Evolutionary conservation across 192 early-diverging fungal species (phyloP).

Genomic region (Coemansia sp.): DNA sequence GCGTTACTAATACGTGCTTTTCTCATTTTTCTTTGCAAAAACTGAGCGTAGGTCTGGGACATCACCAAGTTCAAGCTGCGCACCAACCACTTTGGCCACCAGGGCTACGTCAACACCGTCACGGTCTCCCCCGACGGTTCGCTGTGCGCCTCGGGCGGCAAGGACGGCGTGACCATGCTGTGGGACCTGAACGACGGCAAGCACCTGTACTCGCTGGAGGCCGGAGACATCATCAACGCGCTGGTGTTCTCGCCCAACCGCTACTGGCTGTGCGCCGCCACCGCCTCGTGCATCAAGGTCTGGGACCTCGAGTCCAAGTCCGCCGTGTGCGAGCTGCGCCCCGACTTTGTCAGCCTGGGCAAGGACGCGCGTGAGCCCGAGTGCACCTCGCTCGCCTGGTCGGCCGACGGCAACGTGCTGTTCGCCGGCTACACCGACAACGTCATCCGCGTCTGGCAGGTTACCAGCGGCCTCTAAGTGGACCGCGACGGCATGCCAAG

Average conservation of each 20-base stretch:
- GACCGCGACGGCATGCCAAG: neutral
- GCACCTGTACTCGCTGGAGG: conserved; percentile 99
- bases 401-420: conserved; percentile 95
- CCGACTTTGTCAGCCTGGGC: conserved; percentile 68
- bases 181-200: conserved; percentile 99
- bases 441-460: conserved; percentile 79
- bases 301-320: conserved; percentile 99
- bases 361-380: conserved; percentile 78
- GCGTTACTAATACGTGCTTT: too few relatives aligned
- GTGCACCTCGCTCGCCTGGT: conserved; percentile 98
- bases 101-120: conserved; percentile 96
- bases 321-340: conserved; percentile 88
- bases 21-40: too few relatives aligned
- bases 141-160: conserved; percentile 99
- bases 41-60: conserved; percentile 99
- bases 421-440: conserved; percentile 98
- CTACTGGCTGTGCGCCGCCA: conserved; percentile 99
- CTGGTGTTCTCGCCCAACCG: conserved; percentile 99
- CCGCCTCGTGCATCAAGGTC: conserved; percentile 94
- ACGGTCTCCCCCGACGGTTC: conserved; percentile 99
- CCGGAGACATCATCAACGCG: conserved; percentile 93
- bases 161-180: conserved; percentile 98
- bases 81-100: conserved; percentile 99
- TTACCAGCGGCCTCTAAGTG: conserved; percentile 60
- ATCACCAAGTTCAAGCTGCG: conserved; percentile 97